Percentiles rank a stretch among this genome's conserved stretches.
Evolutionary conservation across 2,329 filamentous ascomycete species (phyloP).

Genomic region (Hypoxylon sp.): DNA sequence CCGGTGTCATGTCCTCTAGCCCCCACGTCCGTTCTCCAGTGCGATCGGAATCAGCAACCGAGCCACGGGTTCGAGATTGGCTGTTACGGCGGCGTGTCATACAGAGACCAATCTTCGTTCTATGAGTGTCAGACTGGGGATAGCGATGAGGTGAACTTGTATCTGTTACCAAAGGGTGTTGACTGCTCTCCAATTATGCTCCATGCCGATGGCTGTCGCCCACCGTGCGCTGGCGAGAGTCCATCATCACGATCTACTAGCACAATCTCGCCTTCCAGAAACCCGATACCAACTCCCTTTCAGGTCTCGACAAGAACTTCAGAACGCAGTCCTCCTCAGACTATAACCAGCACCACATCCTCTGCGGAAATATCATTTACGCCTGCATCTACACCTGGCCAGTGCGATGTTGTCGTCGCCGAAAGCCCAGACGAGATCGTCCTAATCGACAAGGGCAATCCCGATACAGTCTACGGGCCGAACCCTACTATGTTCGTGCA

Average conservation of each 20-base stretch:
- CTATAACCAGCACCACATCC: constrained; percentile 2
- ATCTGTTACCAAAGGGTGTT: constrained; percentile 56
- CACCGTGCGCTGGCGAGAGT: constrained; percentile 44
- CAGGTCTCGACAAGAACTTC: neutral
- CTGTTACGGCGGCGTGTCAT: constrained; percentile 64
- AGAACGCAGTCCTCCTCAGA: constrained; percentile 1
- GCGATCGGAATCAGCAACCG: constrained; percentile 65
- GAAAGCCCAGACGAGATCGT: constrained; percentile 56
- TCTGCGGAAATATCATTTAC: constrained; percentile 8
- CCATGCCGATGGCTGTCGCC: constrained; percentile 55
- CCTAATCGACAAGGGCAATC: constrained; percentile 66
- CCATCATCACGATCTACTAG: constrained; percentile 46
- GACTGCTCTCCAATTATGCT: constrained; percentile 65
- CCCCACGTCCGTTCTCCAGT: constrained; percentile 71
- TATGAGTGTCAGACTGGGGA: constrained; percentile 71
- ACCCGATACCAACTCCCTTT: neutral
- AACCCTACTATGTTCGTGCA: constrained; percentile 59
- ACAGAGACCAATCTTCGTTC: constrained; percentile 65
- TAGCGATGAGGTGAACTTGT: constrained; percentile 67
- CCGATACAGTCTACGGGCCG: constrained; percentile 58
- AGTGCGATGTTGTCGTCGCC: constrained; percentile 25
- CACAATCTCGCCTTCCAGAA: neutral
- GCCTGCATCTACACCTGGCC: constrained; percentile 11
- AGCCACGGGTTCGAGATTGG: constrained; percentile 68
- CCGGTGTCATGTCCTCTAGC: constrained; percentile 51